Base-by-base conservation (phyloP, 768 basidiomycete species). In the Saitozyma podzolica region DNA sequence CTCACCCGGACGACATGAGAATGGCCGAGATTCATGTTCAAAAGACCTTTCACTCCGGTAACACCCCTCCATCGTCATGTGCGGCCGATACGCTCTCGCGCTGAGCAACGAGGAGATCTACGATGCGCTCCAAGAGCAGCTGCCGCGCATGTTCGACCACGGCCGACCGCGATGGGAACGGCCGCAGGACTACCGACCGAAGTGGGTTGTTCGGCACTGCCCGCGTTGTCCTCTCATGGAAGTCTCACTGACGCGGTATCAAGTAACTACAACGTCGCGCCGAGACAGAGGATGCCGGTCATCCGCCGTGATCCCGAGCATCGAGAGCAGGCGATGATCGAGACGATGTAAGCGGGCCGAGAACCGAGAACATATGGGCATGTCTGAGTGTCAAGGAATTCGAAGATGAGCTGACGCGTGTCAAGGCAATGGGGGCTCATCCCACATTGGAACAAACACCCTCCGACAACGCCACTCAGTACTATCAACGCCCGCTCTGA, bases 401-500 rank as follows among this genome's bases (percentile, higher is more conserved):
- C 5, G 16, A 58, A 56, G 55, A 61, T 37, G 13, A 7, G 7
- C 9, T 29, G 29, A 29, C 29, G 29, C 29, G 5, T 20, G 7
- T 39, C 48, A 49, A 79, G 76, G 79, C 76, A 80, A 67, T 97
- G 93, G 93, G 93, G 94, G 8, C 82, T 94, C 0, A 85, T 92
- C 2, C 91, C 90, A 0, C 87, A 89, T 74, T 93, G 88, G 88
- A 85, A 83, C 73, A 91, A 90, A 74, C 82, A 84, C 58, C 90
- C 93, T 65, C 80, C 80, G 2, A 82, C 83, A 0, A 71, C 73
- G 8, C 63, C 70, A 1, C 80, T 92, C 48, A 90, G 85, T 69
- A 96, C 94, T 0, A 95, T 90, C 63, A 98, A 98, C 67, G 93
- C 94, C 0, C 86, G 92, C 17, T 83, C 87, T 2, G 95, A 98